Evolutionary conservation across 1,139 yeast species (phyloP).

Genomic region (Hemisphaericaspora lyxosophila): DNA sequence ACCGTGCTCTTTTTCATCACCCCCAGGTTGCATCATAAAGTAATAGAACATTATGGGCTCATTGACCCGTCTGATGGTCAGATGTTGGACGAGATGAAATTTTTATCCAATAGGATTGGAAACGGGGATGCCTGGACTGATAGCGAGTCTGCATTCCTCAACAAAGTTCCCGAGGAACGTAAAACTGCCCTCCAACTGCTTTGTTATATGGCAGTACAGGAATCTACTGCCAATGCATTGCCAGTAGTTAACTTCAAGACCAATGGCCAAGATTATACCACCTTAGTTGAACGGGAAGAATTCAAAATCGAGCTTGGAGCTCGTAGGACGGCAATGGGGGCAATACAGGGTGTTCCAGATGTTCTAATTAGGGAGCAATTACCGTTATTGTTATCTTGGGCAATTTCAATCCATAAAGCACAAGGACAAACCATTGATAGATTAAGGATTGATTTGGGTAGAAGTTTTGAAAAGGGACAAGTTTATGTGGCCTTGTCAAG

Average conservation of each 20-base stretch:
- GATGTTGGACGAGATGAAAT: constrained; percentile 26
- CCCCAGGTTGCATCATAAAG: constrained; percentile 24
- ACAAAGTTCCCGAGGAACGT: constrained; percentile 27
- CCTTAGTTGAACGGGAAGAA: constrained; percentile 66
- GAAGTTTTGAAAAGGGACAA: constrained; percentile 81
- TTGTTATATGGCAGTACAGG: constrained; percentile 33
- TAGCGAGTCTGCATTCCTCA: constrained; percentile 41
- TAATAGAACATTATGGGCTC: constrained; percentile 27
- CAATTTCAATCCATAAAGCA: constrained; percentile 84
- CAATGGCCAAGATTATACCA: constrained; percentile 26
- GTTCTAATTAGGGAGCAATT: constrained; percentile 53
- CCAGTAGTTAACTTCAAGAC: constrained; percentile 61
- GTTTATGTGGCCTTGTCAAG: constrained; percentile 90
- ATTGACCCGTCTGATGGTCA: constrained; percentile 22
- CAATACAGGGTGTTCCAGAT: constrained; percentile 13
- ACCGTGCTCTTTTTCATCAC: constrained; percentile 64
- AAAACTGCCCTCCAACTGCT: constrained; percentile 26
- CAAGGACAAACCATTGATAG: constrained; percentile 88
- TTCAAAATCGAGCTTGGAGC: constrained; percentile 49
- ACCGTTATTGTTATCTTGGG: constrained; percentile 83
- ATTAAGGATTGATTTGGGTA: constrained; percentile 70
- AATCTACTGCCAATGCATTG: constrained; percentile 29
- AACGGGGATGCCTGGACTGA: constrained; percentile 28
- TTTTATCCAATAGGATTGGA: constrained; percentile 30
- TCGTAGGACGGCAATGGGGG: constrained; percentile 6